phyloP scores from a whole-genome alignment of 805 yeast species.

The Saturnispora sanitii region DNA sequence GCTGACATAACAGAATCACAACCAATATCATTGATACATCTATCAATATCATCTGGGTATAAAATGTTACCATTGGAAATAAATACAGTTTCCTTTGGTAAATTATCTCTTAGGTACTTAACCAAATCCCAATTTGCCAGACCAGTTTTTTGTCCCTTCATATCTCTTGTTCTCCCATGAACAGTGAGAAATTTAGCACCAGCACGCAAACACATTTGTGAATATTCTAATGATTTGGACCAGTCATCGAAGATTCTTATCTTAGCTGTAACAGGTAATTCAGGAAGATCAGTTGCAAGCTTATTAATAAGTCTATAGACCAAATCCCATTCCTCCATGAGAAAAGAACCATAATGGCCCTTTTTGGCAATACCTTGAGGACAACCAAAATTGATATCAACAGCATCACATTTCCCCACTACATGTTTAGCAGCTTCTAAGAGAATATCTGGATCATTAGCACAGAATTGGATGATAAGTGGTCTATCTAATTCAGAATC shows the following conservation, averaged over 20 bases:
- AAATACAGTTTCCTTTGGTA: constrained; percentile 73
- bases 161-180: constrained; percentile 93
- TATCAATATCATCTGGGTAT: constrained; percentile 71
- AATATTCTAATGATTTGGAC: constrained; percentile 77
- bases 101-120: constrained; percentile 62
- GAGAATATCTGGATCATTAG: constrained; percentile 83
- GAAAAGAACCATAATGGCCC: constrained; percentile 90
- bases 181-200: constrained; percentile 95
- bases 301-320: constrained; percentile 61
- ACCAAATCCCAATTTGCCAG: constrained; percentile 87
- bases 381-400: constrained; percentile 91
- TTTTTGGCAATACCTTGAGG: constrained; percentile 96
- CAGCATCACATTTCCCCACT: constrained; percentile 84
- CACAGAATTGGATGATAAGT: constrained; percentile 89
- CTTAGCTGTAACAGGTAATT: constrained; percentile 88
- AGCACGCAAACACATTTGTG: constrained; percentile 77
- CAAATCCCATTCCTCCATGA: constrained; percentile 95
- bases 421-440: constrained; percentile 74
- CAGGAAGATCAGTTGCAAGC: constrained; percentile 54
- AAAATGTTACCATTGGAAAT: constrained; percentile 93
- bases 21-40: constrained; percentile 52
- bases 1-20: constrained; percentile 97
- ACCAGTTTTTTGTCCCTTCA: constrained; percentile 96
- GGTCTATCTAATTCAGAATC: constrained; percentile 65
- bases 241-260: constrained; percentile 81